A percentile compares a stretch with the other conserved stretches of the same genome.
phyloP scores from a whole-genome alignment of 257 asterid species.

The Cruciata laevipes region DNA sequence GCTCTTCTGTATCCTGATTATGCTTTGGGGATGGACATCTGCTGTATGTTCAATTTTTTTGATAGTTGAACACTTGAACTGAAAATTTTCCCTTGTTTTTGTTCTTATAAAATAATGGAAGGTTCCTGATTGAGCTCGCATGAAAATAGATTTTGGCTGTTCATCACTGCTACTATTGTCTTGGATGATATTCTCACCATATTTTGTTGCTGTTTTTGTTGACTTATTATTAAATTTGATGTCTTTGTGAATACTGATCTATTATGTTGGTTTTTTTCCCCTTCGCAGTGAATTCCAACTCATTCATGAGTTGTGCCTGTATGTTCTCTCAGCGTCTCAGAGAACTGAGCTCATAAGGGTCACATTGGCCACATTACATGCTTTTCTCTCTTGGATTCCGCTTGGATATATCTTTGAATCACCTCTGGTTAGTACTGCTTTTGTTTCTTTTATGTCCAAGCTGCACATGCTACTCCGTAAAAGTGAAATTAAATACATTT shows the following conservation, averaged over 20 bases:
- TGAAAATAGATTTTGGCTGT: neutral
- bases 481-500: neutral
- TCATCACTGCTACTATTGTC: neutral
- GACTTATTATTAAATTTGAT: neutral
- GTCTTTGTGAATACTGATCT: neutral
- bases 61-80: too few species aligned
- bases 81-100: neutral
- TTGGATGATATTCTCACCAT: neutral
- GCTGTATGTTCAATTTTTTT: neutral
- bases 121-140: neutral
- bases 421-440: constrained; percentile 64
- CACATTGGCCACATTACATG: constrained; percentile 88
- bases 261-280: neutral
- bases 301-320: constrained; percentile 88
- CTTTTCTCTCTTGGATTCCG: constrained; percentile 98
- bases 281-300: constrained; percentile 88
- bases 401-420: constrained; percentile 97
- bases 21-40: too few species aligned
- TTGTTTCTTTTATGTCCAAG: constrained; percentile 16
- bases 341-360: constrained; percentile 96
- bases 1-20: neutral
- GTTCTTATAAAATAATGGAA: neutral
- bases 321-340: constrained; percentile 85
- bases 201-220: neutral
- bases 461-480: too few species aligned